Evolutionary conservation across 1,284 basidiomycete species (phyloP), one percentile per base, ranked within the genome.

Genomic region (Crepidotus sp.): DNA sequence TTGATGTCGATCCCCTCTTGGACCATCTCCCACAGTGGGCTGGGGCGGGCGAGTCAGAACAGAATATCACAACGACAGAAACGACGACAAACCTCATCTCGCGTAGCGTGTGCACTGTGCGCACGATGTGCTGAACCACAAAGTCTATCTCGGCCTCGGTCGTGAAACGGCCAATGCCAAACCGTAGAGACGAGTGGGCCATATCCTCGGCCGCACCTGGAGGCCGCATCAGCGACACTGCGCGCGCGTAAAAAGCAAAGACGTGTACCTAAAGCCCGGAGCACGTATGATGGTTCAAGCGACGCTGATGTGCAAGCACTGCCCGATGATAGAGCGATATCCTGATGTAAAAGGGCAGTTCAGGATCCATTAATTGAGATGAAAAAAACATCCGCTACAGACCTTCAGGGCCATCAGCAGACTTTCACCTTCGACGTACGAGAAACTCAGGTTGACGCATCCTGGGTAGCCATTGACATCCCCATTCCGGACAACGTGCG

Each of bases 251-350:
- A 11, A 36, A 35, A 5, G 19, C 29, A 34, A 17, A 36, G 35
- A 46, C 69, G 52, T n/a, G n/a, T 58, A 77, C 87, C 95, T 31
- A 99, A 77, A 1, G 96, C 96, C 48, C 96, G 84, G 21, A 99
- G 79, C 9, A 99, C 96, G 61, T 99, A 99, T 26, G 93, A 97
- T 5, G 96, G 96, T 65, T 99, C 96, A 41, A 99, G 74, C 11
- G 95, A 98, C 2, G 96, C 96, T 0, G 94, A 98, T 11, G 96
- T 99, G 60, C 96, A 99, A 8, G 96, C 96, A 57, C 92, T 96
- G 38, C 96, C 96, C 1, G 95, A 98, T 10, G 95, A 98, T 26
- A 99, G 74, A 4, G 96, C 96, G 49, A 98, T 86, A 59, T 98
- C 92, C 85, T 92, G 55, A 21, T 18, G 21, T 8, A 7, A 34